Percentiles rank a stretch among this genome's conserved stretches.
phyloP scores from a whole-genome alignment of 2,329 filamentous ascomycete genomes.

The Trichoderma guizhouense region DNA sequence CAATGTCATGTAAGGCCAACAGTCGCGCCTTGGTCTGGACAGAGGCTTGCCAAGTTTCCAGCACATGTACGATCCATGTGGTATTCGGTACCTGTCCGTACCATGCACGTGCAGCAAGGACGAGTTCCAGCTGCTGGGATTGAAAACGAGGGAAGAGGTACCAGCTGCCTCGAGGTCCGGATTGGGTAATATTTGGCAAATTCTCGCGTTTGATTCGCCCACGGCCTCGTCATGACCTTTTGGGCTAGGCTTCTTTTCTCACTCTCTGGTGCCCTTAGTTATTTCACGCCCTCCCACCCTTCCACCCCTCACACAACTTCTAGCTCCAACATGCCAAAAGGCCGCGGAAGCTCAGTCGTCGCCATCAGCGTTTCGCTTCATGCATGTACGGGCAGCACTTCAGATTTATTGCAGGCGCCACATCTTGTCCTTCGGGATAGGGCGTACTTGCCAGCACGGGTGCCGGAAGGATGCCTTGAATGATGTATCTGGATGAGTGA shows the following conservation, averaged over 20 bases:
- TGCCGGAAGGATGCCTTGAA: neutral
- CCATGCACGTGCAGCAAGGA: neutral
- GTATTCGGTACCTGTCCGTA: neutral
- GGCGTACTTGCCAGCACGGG: neutral
- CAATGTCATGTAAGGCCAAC: neutral
- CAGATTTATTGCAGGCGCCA: neutral
- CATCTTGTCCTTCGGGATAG: neutral
- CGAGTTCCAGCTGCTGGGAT: neutral
- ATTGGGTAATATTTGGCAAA: slow-evolving; percentile 2
- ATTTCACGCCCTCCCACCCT: neutral
- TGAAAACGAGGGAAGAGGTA: neutral
- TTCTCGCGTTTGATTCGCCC: neutral
- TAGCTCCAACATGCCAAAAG: neutral
- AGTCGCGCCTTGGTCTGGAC: neutral
- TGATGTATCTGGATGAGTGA: neutral
- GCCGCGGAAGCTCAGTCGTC: neutral
- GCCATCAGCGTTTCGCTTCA: neutral
- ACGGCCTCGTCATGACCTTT: neutral
- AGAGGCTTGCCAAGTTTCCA: neutral
- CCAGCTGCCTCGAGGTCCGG: neutral
- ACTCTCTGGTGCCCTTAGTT: neutral
- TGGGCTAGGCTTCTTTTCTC: slow-evolving; percentile 17
- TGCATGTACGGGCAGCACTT: neutral
- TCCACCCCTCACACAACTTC: neutral
- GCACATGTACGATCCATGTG: neutral